Base-by-base conservation (phyloP, 768 basidiomycete genomes). In the Tricholoma flavovirens region DNA sequence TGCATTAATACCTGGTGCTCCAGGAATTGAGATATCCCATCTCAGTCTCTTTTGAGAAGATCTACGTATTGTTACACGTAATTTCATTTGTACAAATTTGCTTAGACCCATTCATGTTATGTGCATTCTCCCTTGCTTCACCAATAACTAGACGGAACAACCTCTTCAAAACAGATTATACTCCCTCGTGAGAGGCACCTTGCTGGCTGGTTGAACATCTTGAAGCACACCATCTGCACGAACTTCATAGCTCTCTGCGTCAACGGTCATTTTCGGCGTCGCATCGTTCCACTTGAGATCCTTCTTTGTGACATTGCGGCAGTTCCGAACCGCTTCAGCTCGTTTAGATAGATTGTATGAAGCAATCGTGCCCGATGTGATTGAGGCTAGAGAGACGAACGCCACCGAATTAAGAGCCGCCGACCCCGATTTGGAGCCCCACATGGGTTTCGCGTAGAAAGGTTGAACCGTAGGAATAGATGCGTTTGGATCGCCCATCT, bases 401-500 rank as follows among this genome's bases (percentile, higher is more conserved):
- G 86, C 75, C 53, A 94, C 75, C 0, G 93, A 96, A 72, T 89
- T 90, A 51, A 86, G 78, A 0, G 90, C 88, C 0, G 93, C 96
- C 2, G 92, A 85, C 1, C 77, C 73, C 0, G 93, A 76, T 58
- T 88, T 75, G 26, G 86, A 70, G 12, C 91, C 96, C 94, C 95
- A 99, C 97, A 98, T 98, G 1, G 92, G 93, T 43, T 87, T 83
- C 8, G 85, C 83, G 59, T 83, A 83, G 67, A 86, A 81, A 0
- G 97, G 97, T 67, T 98, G 94, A 0, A 99, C 92, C 1, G 92
- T 90, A 11, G 97, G 94, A 59, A 99, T 98, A 7, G 93, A 95
- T 1, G 81, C 97, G 69, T 98, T 98, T 0, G 96, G 90, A 45
- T 99, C 97, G 15, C 97, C 97, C 86, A 99, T 90, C 90, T 95